phyloP scores from a whole-genome alignment of 176 grass and related monocot genomes.

The Phoenix roebelenii region DNA sequence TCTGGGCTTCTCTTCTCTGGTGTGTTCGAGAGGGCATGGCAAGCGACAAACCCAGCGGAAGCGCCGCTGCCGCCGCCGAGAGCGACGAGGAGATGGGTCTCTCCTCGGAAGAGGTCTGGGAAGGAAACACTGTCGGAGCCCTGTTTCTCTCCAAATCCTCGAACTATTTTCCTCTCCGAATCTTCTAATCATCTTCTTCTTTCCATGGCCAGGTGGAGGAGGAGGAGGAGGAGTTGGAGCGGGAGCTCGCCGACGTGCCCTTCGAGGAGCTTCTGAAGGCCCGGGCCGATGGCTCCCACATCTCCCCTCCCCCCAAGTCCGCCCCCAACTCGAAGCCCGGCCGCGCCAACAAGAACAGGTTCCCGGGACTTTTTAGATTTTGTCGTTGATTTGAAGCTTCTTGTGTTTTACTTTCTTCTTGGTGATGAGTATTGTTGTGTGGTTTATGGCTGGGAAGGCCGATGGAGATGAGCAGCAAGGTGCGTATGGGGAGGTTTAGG shows the following conservation, averaged over 20 bases:
- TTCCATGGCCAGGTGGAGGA: background rate
- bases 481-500: constrained; percentile 44
- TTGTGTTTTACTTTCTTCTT: constrained; percentile 1
- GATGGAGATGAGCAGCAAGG: constrained; percentile 85
- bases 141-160: too few relatives aligned
- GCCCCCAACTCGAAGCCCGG: constrained; percentile 32
- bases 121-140: too few relatives aligned
- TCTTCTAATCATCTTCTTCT: too few relatives aligned
- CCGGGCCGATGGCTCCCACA: constrained; percentile 60
- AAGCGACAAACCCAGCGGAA: too few relatives aligned
- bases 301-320: background rate
- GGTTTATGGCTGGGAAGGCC: constrained; percentile 34
- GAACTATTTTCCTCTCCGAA: too few relatives aligned
- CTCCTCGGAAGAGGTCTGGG: too few relatives aligned
- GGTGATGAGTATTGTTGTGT: too few relatives aligned
- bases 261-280: constrained; percentile 75
- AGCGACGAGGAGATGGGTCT: too few relatives aligned
- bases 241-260: constrained; percentile 62
- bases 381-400: constrained; percentile 2
- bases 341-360: constrained; percentile 88
- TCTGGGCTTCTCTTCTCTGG: too few relatives aligned
- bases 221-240: constrained; percentile 46
- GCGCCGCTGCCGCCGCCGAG: too few relatives aligned
- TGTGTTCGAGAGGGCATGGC: too few relatives aligned
- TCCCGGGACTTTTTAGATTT: background rate